A percentile compares a stretch with the other conserved stretches of the same genome.
Evolutionary conservation across 2,329 filamentous ascomycete species (phyloP).

Genomic region (Alternaria rosae): DNA sequence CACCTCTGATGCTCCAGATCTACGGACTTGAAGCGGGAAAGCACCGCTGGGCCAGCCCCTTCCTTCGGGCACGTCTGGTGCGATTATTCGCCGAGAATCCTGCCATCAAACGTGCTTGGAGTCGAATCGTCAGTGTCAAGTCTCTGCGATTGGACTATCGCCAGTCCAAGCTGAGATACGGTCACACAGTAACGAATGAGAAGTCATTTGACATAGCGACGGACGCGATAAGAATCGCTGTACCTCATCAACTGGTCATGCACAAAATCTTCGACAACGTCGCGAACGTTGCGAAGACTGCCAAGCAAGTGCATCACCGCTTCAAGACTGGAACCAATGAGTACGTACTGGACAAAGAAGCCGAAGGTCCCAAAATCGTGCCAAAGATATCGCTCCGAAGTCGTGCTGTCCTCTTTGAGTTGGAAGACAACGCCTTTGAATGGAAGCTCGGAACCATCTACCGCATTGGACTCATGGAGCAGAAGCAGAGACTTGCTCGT

Average conservation of each 20-base stretch:
- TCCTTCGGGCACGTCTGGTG: constrained; percentile 76
- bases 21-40: constrained; percentile 82
- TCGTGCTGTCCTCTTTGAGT: constrained; percentile 83
- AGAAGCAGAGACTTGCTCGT: constrained; percentile 85
- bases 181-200: constrained; percentile 70
- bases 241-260: constrained; percentile 90
- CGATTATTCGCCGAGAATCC: constrained; percentile 90
- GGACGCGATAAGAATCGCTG: constrained; percentile 84
- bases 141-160: constrained; percentile 80
- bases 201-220: constrained; percentile 83
- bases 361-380: constrained; percentile 84
- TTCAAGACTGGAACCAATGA: constrained; percentile 88
- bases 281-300: constrained; percentile 84
- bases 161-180: constrained; percentile 73
- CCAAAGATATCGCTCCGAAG: constrained; percentile 85
- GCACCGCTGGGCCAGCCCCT: constrained; percentile 87
- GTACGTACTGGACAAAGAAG: constrained; percentile 84
- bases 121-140: constrained; percentile 83
- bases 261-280: constrained; percentile 94
- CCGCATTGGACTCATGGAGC: constrained; percentile 84
- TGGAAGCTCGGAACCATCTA: constrained; percentile 98
- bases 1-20: constrained; percentile 88
- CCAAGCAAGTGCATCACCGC: constrained; percentile 89
- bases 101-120: constrained; percentile 83
- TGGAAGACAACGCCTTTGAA: constrained; percentile 96